Evolutionary conservation across 768 basidiomycete species (phyloP).

Genomic region (Amanita pallidorosea): DNA sequence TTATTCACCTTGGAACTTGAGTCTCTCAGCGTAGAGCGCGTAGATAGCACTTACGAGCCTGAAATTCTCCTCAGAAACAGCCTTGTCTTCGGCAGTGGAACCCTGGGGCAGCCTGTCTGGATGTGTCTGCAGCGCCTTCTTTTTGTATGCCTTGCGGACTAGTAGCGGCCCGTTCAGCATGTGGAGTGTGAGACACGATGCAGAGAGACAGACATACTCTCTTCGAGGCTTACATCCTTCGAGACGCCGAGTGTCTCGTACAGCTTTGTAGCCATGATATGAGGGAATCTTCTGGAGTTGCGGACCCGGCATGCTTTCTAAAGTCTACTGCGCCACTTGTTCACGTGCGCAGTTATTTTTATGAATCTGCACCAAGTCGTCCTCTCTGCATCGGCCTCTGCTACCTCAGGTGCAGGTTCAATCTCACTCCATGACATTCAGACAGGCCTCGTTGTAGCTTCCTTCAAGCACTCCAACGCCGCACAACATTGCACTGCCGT

Average conservation of each 20-base stretch:
- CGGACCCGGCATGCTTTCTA: neutral
- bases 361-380: conserved; percentile 66
- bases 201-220: conserved; percentile 38
- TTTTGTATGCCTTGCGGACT: conserved; percentile 78
- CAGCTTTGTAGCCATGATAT: conserved; percentile 41
- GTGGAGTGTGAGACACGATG: neutral
- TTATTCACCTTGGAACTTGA: conserved; percentile 46
- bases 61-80: conserved; percentile 46
- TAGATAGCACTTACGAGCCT: conserved; percentile 19
- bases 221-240: conserved; percentile 45
- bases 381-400: conserved; percentile 46
- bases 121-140: conserved; percentile 61
- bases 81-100: conserved; percentile 48
- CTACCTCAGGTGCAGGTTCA: conserved; percentile 42
- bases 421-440: conserved; percentile 77
- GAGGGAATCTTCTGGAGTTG: neutral
- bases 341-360: conserved; percentile 3
- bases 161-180: conserved; percentile 1
- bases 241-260: conserved; percentile 54
- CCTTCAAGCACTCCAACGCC: conserved; percentile 81
- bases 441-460: conserved; percentile 62
- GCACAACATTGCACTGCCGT: conserved; percentile 54
- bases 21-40: conserved; percentile 1
- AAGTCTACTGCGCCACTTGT: neutral
- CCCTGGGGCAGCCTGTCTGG: conserved; percentile 58